phyloP scores from a whole-genome alignment of 225 moss, liverwort and hornwort species.

The Marchantia paleacea region DNA sequence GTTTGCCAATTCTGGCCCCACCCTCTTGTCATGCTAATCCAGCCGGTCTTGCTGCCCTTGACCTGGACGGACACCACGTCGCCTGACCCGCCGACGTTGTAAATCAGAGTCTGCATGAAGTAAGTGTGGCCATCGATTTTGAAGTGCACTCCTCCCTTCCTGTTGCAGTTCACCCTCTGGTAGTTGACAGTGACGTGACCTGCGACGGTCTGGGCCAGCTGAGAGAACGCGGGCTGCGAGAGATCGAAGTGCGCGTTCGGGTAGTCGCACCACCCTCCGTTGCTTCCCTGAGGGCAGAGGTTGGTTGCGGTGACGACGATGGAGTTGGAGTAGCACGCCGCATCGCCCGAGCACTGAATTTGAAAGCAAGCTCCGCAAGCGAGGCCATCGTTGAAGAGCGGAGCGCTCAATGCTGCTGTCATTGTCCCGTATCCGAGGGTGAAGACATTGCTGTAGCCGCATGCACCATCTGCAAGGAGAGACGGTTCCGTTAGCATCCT shows the following conservation, averaged over 20 bases:
- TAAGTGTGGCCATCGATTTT: constrained; percentile 61
- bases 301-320: constrained; percentile 50
- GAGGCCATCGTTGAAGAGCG: constrained; percentile 31
- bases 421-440: constrained; percentile 39
- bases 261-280: constrained; percentile 48
- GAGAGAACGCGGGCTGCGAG: constrained; percentile 42
- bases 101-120: constrained; percentile 61
- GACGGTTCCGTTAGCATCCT: background rate
- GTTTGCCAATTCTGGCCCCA: constrained; percentile 63
- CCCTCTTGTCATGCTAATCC: constrained; percentile 46
- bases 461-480: constrained; percentile 37
- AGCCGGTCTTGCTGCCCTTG: constrained; percentile 30
- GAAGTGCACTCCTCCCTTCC: constrained; percentile 54
- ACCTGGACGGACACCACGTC: constrained; percentile 41
- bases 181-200: constrained; percentile 35
- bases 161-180: constrained; percentile 48
- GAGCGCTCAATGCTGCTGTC: constrained; percentile 42
- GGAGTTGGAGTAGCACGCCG: constrained; percentile 25
- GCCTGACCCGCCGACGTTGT: constrained; percentile 66
- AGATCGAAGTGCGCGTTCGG: constrained; percentile 51
- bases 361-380: constrained; percentile 42
- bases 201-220: constrained; percentile 21
- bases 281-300: constrained; percentile 45
- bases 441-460: constrained; percentile 41
- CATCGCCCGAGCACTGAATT: constrained; percentile 21